Percentiles rank a stretch among this genome's conserved stretches.
phyloP scores from a whole-genome alignment of 768 basidiomycete species.

The Lentinula raphanica region DNA sequence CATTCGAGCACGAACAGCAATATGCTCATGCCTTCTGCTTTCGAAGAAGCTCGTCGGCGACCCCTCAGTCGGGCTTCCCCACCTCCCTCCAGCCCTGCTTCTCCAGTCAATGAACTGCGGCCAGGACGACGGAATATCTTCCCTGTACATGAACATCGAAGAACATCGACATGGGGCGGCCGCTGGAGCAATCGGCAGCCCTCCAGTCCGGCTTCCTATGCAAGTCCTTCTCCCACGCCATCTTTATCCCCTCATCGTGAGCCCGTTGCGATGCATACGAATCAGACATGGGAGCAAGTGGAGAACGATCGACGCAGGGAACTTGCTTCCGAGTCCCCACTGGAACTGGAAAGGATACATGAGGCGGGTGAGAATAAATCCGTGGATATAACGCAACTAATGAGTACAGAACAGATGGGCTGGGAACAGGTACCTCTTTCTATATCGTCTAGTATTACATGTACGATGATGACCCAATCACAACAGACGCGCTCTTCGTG shows the following conservation, averaged over 20 bases:
- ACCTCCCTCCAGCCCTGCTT: not conserved
- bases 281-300: constrained; percentile 1
- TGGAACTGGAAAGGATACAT: not conserved
- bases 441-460: not conserved
- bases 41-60: not conserved
- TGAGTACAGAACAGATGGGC: not conserved
- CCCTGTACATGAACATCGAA: not conserved
- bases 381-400: not conserved
- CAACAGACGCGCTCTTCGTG: not conserved
- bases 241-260: not conserved
- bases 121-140: not conserved
- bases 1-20: not conserved
- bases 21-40: not conserved
- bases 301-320: not conserved
- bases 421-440: not conserved
- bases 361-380: not conserved
- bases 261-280: not conserved
- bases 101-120: not conserved
- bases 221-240: not conserved
- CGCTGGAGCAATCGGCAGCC: not conserved
- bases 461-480: not conserved
- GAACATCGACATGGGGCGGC: not conserved
- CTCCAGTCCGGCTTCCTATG: not conserved
- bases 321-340: not conserved
- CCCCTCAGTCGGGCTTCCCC: not conserved